Base-by-base conservation (phyloP, 768 basidiomycete species). In the Vararia minispora region DNA sequence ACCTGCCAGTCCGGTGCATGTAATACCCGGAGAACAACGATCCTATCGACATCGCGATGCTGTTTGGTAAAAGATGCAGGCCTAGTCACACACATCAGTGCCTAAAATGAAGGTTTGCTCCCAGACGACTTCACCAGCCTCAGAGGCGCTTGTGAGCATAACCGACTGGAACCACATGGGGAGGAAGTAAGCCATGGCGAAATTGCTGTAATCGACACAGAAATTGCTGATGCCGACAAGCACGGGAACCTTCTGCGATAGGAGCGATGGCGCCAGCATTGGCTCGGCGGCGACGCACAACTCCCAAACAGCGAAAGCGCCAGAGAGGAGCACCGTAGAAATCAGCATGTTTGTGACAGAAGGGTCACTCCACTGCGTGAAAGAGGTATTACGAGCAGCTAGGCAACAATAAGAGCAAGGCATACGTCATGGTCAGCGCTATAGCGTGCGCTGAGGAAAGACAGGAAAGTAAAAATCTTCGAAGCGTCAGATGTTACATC, bases 141-240 rank as follows among this genome's bases (percentile, higher is more conserved):
- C 70, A 9, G 79, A 74, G 16, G 82, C 75, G 37, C 65, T 79
- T 11, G 79, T 74, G 21, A 83, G 52, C 54, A 70, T 64, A 4
- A 87, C 85, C 0, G 81, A 84, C 55, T 87, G 82, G 54, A 87
- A 88, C 79, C 81, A 87, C 55, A 79, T 76, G 5, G 85, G 85
- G 58, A 73, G 81, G 57, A 79, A 86, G 56, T 82, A 88, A 54
- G 72, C 79, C 49, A 88, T 66, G 1, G 76, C 63, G 40, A 88
- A 80, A 50, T 84, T 88, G 56, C 81, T 84, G 4, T 69, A 64
- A 10, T 79, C 64, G 8, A 87, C 83, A 14, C 83, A 67, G 50
- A 83, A 79, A 49, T 84, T 84, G 51, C 74, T 82, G 37, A 60
- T 58, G 17, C 79, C 80, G 22, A 86, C 74, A 4, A 89, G 66